phyloP scores from a whole-genome alignment of 1,284 basidiomycete genomes.

The Gymnopus androsaceus region DNA sequence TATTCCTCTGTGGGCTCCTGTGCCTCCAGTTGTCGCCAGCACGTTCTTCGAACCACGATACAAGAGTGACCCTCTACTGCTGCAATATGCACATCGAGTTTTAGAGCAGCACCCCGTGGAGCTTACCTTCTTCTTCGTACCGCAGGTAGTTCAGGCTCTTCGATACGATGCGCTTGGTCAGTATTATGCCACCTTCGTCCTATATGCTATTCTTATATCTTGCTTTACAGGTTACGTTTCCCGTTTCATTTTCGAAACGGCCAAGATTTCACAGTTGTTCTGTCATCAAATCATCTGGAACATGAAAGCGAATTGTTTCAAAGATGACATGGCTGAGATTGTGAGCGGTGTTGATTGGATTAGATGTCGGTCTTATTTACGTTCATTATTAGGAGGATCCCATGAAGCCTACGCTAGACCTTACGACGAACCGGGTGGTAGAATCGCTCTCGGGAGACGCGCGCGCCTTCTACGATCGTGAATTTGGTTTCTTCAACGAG shows the following conservation, averaged over 20 bases:
- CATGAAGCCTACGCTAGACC: slow-evolving; percentile 93
- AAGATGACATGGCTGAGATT: slow-evolving; percentile 84
- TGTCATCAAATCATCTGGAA: slow-evolving; percentile 99
- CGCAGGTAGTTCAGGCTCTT: slow-evolving; percentile 96
- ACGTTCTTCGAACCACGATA: slow-evolving; percentile 87
- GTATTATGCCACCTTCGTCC: slow-evolving; percentile 19
- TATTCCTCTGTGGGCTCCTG: slow-evolving; percentile 86
- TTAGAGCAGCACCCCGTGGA: slow-evolving; percentile 94
- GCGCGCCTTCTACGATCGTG: slow-evolving; percentile 88
- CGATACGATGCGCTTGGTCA: slow-evolving; percentile 85
- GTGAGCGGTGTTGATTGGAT: slow-evolving; percentile 44
- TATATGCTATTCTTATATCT: not conserved
- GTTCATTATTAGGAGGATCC: slow-evolving; percentile 75
- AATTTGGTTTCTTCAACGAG: slow-evolving; percentile 95
- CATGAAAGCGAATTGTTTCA: slow-evolving; percentile 98
- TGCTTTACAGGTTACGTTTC: slow-evolving; percentile 82
- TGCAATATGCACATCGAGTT: slow-evolving; percentile 97
- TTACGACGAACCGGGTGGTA: slow-evolving; percentile 84
- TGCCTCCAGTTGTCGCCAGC: slow-evolving; percentile 85
- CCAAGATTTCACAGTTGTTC: slow-evolving; percentile 96
- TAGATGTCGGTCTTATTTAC: slow-evolving; percentile 5
- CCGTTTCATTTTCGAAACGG: slow-evolving; percentile 95
- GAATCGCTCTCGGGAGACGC: slow-evolving; percentile 89
- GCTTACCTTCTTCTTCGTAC: slow-evolving; percentile 98
- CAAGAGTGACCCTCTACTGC: slow-evolving; percentile 80